Evolutionary conservation across 2,329 filamentous ascomycete genomes (phyloP).

Genomic region (Plenodomus lindquistii): DNA sequence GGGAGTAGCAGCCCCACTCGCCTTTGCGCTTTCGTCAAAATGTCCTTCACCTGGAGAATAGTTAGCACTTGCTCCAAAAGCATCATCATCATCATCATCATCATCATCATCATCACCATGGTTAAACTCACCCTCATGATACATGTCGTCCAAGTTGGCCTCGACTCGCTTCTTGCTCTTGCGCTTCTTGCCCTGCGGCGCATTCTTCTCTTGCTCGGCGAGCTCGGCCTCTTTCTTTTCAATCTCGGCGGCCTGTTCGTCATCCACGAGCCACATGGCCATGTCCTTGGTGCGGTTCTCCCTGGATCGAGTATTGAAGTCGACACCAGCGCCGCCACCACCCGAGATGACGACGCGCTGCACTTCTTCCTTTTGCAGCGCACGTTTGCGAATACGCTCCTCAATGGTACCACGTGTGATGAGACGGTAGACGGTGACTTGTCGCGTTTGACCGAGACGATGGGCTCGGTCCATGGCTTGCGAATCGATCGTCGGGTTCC

Average conservation of each 20-base stretch:
- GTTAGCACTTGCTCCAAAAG: slow-evolving; percentile 26
- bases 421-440: slow-evolving; percentile 96
- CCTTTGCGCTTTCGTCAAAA: slow-evolving; percentile 88
- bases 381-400: slow-evolving; percentile 95
- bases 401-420: slow-evolving; percentile 97
- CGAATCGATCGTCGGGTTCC: slow-evolving; percentile 98
- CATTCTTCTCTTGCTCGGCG: slow-evolving; percentile 63
- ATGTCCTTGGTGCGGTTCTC: slow-evolving; percentile 98
- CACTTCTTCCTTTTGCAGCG: slow-evolving; percentile 97
- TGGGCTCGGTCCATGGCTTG: slow-evolving; percentile 99
- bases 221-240: slow-evolving; percentile 90
- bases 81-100: neutral
- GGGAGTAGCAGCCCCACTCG: slow-evolving; percentile 84
- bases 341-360: slow-evolving; percentile 96
- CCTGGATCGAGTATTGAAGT: slow-evolving; percentile 89
- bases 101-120: neutral
- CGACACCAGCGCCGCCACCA: slow-evolving; percentile 78
- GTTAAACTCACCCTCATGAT: slow-evolving; percentile 84
- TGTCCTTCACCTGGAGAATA: slow-evolving; percentile 78
- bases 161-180: slow-evolving; percentile 67
- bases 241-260: slow-evolving; percentile 92
- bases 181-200: slow-evolving; percentile 50
- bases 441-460: slow-evolving; percentile 91
- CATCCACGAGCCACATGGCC: slow-evolving; percentile 97
- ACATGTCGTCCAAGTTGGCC: slow-evolving; percentile 88